phyloP scores from a whole-genome alignment of 2,329 filamentous ascomycete species.

The Claviceps humidiphila region DNA sequence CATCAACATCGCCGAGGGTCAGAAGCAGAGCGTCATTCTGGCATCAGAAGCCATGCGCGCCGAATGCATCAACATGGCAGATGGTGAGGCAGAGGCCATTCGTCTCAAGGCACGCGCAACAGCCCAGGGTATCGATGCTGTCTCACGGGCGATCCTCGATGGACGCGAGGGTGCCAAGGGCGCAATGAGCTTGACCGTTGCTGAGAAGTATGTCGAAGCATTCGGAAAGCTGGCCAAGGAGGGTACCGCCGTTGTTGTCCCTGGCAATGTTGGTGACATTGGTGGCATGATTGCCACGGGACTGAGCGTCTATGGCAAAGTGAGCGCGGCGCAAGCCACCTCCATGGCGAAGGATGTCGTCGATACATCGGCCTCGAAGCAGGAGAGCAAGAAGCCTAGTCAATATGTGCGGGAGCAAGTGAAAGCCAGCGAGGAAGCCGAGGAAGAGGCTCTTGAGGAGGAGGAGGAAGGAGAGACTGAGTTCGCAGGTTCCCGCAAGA shows the following conservation, averaged over 20 bases:
- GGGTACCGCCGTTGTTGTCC: constrained; percentile 88
- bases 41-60: constrained; percentile 82
- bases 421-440: constrained; percentile 7
- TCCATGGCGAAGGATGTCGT: constrained; percentile 43
- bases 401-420: constrained; percentile 10
- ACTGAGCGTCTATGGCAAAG: constrained; percentile 89
- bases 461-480: constrained; percentile 25
- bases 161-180: constrained; percentile 66
- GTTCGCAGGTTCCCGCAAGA: constrained; percentile 26
- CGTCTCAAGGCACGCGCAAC: constrained; percentile 74
- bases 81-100: constrained; percentile 90
- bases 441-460: constrained; percentile 6
- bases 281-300: constrained; percentile 94
- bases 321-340: constrained; percentile 66
- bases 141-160: constrained; percentile 60
- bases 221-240: constrained; percentile 89
- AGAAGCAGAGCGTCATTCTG: constrained; percentile 92
- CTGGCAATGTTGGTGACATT: constrained; percentile 93
- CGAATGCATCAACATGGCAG: constrained; percentile 86
- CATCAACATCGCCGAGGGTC: constrained; percentile 97
- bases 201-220: constrained; percentile 96
- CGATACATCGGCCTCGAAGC: constrained; percentile 12
- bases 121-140: constrained; percentile 74
- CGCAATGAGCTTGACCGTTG: constrained; percentile 76
- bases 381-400: constrained; percentile 7